These are phyloP conservation scores for Lenzites betulinus DNA, from an alignment of 768 basidiomycete species.

Conservation along the genomic window DNA sequence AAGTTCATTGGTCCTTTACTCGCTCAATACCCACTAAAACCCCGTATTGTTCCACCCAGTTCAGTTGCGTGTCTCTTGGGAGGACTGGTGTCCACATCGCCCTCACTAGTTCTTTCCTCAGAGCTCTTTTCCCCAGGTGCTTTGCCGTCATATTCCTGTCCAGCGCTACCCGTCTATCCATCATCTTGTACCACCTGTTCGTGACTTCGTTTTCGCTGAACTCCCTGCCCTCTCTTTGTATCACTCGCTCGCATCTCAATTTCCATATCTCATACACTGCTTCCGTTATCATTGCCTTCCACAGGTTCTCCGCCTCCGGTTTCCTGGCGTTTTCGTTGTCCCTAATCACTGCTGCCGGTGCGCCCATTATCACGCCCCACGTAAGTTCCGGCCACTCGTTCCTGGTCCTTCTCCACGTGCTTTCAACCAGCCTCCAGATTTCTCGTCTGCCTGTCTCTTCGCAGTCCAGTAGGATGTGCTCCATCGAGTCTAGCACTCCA, in stretches of 20 bases:
- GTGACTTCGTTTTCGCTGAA: background rate
- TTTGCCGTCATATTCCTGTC: too few species aligned
- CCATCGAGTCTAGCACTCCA: background rate
- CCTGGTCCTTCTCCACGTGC: background rate
- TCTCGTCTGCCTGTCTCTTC: background rate
- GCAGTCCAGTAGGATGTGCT: constrained; percentile 4
- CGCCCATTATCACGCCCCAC: too few species aligned
- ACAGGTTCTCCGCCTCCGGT: background rate
- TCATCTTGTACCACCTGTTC: background rate
- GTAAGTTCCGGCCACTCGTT: background rate
- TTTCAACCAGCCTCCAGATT: background rate
- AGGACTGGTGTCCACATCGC: too few species aligned
- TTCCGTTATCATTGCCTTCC: background rate
- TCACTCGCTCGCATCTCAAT: constrained; percentile 6
- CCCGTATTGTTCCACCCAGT: too few species aligned
- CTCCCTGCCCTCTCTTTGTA: background rate
- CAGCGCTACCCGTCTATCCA: too few species aligned
- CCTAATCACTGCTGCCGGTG: too few species aligned
- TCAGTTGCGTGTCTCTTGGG: too few species aligned
- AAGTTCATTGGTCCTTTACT: too few species aligned
- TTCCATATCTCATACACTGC: constrained; percentile 9
- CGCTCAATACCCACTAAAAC: too few species aligned
- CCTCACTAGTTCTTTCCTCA: too few species aligned
- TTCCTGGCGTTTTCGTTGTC: too few species aligned
- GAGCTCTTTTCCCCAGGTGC: too few species aligned